phyloP scores from a whole-genome alignment of 2,329 filamentous ascomycete genomes.

The Hymenoscyphus albidus region DNA sequence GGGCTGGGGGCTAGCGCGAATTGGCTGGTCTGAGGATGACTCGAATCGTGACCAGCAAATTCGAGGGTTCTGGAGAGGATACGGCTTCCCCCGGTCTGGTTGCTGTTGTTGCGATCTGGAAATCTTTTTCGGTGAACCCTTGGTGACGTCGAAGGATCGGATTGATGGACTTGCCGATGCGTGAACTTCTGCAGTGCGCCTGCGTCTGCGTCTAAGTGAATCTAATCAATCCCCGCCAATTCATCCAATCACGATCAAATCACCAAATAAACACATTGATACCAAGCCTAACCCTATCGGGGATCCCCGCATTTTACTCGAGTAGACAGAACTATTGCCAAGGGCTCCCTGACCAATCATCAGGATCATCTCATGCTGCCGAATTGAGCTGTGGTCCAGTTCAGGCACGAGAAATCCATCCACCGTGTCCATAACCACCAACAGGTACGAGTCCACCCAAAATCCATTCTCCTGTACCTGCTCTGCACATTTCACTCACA shows the following conservation, averaged over 20 bases:
- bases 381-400: background rate
- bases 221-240: too few relatives aligned
- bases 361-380: background rate
- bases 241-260: background rate
- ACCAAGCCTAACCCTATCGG: background rate
- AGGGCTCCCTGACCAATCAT: background rate
- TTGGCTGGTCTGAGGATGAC: background rate
- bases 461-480: too few relatives aligned
- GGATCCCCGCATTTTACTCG: background rate
- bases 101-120: background rate
- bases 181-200: background rate
- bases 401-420: constrained; percentile 1
- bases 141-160: background rate
- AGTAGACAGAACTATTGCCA: background rate
- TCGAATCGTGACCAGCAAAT: background rate
- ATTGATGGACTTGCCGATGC: background rate
- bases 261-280: background rate
- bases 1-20: background rate
- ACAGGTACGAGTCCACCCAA: background rate
- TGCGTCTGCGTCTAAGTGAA: background rate
- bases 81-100: background rate
- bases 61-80: too few relatives aligned
- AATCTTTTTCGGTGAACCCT: background rate
- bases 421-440: constrained; percentile 6
- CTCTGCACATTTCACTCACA: background rate